Evolutionary conservation across 257 asterid species (phyloP).

Genomic region (Thymus mandschuricus): DNA sequence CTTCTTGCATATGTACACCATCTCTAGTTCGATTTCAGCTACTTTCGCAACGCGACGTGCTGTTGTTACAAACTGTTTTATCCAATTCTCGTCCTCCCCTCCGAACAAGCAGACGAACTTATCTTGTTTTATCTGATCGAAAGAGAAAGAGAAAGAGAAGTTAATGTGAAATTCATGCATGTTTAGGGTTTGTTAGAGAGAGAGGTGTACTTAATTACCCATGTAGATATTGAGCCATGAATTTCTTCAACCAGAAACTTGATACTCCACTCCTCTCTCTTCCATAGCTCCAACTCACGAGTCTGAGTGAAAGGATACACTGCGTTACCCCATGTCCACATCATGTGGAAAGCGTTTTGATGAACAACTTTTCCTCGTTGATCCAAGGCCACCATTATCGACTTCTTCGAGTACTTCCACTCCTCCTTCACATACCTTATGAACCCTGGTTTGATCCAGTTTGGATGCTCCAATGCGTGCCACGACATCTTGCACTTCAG

Average conservation of each 20-base stretch:
- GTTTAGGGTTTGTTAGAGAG: no score
- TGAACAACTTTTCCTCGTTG: neutral
- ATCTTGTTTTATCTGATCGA: neutral
- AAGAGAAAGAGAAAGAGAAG: no score
- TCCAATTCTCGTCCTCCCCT: no score
- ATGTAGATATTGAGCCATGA: neutral
- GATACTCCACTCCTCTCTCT: neutral
- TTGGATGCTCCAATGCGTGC: neutral
- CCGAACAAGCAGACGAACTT: no score
- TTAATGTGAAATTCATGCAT: no score
- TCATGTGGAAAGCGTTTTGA: neutral
- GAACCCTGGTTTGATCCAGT: neutral
- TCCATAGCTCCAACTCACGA: neutral
- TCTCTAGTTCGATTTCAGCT: neutral
- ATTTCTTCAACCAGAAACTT: neutral
- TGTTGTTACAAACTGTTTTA: no score
- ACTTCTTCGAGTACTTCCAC: neutral
- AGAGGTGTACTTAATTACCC: neutral
- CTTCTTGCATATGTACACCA: no score
- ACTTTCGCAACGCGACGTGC: neutral
- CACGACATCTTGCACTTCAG: neutral
- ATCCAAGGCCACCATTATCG: slow-evolving; percentile 5
- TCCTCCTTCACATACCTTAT: neutral
- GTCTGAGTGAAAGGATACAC: neutral
- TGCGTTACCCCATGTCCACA: slow-evolving; percentile 5